Base-by-base conservation (phyloP, 2,329 filamentous ascomycete species). In the Monilinia vaccinii-corymbosi region DNA sequence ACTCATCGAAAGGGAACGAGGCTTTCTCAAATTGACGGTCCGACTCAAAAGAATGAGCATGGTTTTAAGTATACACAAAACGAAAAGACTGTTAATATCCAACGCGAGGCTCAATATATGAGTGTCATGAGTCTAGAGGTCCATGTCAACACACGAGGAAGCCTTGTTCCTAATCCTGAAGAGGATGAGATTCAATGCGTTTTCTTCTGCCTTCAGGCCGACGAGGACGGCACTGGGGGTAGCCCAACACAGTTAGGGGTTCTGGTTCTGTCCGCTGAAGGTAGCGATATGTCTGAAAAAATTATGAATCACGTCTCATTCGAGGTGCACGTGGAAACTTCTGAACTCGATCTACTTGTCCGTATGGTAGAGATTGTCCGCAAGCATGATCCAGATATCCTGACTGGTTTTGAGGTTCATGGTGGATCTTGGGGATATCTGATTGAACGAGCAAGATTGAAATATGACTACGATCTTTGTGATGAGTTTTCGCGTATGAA, bases 401-500 rank as follows among this genome's bases (percentile, higher is more conserved):
- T 99, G 46, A 94, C 92, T 0, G 94, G 94, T 0, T 99, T 94
- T 68, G 94, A 99, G 73, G 91, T 97, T 0, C 91, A 97, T 69
- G 90, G 91, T 57, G 82, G 85, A 61, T 97, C 92, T 0, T 99
- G 94, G 94, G 94, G 95, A 1, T 99, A 95, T 72, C 74, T 99
- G 42, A 93, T 97, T 52, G 93, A 99, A 74, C 84, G 94, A 56
- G 92, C 93, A 14, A 81, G 88, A 34, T 74, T 88, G 63, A 90
- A 92, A 71, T 97, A 93, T 68, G 92, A 96, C 63, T 94, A 89
- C 71, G 87, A 97, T 68, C 78, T 99, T 4, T 95, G 90, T 66
- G 89, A 96, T 65, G 92, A 97, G 70, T 84, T 99, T 63, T 96
- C 92, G 0, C 83, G 94, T 25, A 90, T 96, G 78, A 96, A 91